A percentile compares a stretch with the other conserved stretches of the same genome.
phyloP scores from a whole-genome alignment of 345 rosid species.

The Salix purpurea region DNA sequence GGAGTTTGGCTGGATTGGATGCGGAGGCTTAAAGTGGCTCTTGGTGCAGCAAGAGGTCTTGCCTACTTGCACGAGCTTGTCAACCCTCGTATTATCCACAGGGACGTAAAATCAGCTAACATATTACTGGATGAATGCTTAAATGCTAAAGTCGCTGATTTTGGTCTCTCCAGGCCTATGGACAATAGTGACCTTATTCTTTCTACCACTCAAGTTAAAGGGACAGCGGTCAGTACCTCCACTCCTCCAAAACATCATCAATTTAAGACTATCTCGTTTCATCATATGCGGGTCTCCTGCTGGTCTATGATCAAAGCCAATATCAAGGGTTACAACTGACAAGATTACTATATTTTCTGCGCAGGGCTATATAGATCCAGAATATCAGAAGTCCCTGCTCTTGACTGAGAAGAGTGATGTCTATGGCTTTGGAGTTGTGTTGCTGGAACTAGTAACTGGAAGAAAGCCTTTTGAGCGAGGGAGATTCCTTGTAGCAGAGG shows the following conservation, averaged over 20 bases:
- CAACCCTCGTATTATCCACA: constrained; percentile 86
- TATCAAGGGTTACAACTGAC: no score
- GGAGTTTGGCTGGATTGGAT: no score
- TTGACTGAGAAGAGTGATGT: constrained; percentile 93
- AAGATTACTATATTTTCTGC: not conserved
- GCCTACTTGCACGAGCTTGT: constrained; percentile 56
- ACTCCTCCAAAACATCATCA: no score
- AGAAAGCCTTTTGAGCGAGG: constrained; percentile 76
- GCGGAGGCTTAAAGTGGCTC: constrained; percentile 66
- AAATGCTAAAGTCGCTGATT: constrained; percentile 85
- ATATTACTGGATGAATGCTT: constrained; percentile 70
- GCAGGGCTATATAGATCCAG: constrained; percentile 90
- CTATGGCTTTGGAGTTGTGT: constrained; percentile 79
- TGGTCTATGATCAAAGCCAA: no score
- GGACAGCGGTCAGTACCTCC: constrained; percentile 55
- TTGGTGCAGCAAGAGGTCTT: constrained; percentile 84
- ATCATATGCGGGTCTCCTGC: no score
- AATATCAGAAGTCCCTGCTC: constrained; percentile 83
- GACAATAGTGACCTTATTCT: constrained; percentile 56
- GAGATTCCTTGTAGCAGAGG: constrained; percentile 73
- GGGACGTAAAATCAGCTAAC: constrained; percentile 83
- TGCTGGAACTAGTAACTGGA: constrained; percentile 69
- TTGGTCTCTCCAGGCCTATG: constrained; percentile 77
- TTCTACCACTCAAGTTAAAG: constrained; percentile 88
- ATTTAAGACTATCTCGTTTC: no score